Conservation (phyloP, 352 stramenopile genomes). For the Plasmopara viticola region DNA sequence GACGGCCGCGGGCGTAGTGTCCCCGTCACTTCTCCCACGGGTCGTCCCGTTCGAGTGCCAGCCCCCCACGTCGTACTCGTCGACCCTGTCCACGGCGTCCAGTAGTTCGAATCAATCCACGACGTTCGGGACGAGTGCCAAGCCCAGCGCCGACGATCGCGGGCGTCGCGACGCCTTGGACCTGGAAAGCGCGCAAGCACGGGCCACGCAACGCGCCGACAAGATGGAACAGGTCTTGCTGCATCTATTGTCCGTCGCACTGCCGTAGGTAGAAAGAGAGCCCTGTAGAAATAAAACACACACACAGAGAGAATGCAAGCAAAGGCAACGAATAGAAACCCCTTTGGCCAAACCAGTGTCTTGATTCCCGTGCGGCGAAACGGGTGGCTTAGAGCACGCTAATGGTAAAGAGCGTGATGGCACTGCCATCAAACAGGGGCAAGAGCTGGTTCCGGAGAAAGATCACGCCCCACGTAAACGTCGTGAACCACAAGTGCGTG, state of each 20-base stretch:
- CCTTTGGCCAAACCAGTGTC: too few species aligned
- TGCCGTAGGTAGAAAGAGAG: slow-evolving; percentile 24
- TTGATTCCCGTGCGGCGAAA: too few species aligned
- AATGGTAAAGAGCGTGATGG: slow-evolving; percentile 95
- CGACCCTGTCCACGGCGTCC: slow-evolving; percentile 35
- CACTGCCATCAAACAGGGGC: slow-evolving; percentile 95
- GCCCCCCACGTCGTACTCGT: slow-evolving; percentile 23
- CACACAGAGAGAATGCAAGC: too few species aligned
- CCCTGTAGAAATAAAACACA: too few species aligned
- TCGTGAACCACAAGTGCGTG: slow-evolving; percentile 98
- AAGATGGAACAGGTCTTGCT: slow-evolving; percentile 68
- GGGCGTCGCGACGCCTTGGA: slow-evolving; percentile 52
- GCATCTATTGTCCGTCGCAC: slow-evolving; percentile 54
- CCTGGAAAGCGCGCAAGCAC: slow-evolving; percentile 46
- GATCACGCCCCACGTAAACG: slow-evolving; percentile 98
- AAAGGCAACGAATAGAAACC: too few species aligned
- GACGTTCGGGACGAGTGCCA: too few species aligned
- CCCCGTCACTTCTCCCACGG: too few species aligned
- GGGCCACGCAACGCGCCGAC: slow-evolving; percentile 48
- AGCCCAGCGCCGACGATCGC: slow-evolving; percentile 30
- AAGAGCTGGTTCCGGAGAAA: slow-evolving; percentile 96
- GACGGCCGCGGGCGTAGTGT: too few species aligned
- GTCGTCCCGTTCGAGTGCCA: slow-evolving; percentile 14
- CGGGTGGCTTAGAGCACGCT: slow-evolving; percentile 57
- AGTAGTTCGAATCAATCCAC: slow-evolving; percentile 27